These are phyloP conservation scores for Heritiera littoralis DNA, from an alignment of 345 rosid species.

Conservation along the genomic window DNA sequence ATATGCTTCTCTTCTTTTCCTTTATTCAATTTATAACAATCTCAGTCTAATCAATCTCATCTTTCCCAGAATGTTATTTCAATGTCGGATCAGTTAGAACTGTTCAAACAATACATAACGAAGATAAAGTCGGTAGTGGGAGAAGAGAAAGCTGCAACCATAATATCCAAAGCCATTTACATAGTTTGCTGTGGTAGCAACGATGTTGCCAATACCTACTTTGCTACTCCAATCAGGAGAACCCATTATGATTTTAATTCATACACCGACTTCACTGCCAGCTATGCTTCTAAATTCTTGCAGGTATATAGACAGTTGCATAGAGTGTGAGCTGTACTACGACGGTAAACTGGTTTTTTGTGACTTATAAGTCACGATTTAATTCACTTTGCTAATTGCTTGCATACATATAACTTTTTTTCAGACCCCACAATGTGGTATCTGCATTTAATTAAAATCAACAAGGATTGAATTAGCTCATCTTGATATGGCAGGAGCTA, in stretches of 20 bases:
- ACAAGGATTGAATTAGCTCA: too few relatives aligned
- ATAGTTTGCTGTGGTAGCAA: constrained; percentile 18
- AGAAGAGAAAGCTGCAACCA: constrained; percentile 9
- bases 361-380: too few relatives aligned
- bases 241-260: constrained; percentile 33
- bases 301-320: constrained; percentile 27
- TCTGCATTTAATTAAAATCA: too few relatives aligned
- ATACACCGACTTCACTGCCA: constrained; percentile 41
- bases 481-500: constrained; percentile 41
- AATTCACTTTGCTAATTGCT: too few relatives aligned
- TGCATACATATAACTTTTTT: too few relatives aligned
- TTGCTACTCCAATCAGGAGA: constrained; percentile 26
- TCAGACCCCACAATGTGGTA: too few relatives aligned
- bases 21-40: neutral
- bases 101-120: constrained; percentile 35
- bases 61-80: constrained; percentile 44
- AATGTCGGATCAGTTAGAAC: constrained; percentile 41
- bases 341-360: too few relatives aligned
- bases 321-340: too few relatives aligned
- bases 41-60: neutral
- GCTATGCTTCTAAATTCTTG: constrained; percentile 32
- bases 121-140: constrained; percentile 30
- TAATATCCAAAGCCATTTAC: constrained; percentile 9
- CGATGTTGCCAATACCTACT: constrained; percentile 36
- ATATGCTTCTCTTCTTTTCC: neutral